Conservation (phyloP, 192 early-diverging fungal species). For the Phlyctochytrium planicorne region DNA sequence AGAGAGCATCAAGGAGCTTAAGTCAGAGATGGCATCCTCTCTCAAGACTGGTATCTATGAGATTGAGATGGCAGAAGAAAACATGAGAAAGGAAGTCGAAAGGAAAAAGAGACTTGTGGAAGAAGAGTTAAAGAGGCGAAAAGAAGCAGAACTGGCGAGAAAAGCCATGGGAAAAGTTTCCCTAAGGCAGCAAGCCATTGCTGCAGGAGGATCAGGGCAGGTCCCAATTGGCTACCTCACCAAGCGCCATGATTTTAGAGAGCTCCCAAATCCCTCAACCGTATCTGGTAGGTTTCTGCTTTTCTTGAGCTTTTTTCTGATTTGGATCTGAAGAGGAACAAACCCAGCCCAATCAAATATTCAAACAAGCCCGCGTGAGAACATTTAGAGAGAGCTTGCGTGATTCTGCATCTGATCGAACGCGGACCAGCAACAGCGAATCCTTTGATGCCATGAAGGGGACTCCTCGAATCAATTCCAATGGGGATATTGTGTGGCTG, state of each 20-base stretch:
- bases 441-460: neutral
- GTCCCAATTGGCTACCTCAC: neutral
- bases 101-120: neutral
- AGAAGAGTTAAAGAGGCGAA: neutral
- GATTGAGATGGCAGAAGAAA: neutral
- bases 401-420: no score
- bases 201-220: neutral
- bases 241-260: neutral
- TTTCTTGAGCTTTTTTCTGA: neutral
- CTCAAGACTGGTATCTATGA: neutral
- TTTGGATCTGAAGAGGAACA: neutral
- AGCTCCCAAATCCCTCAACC: neutral
- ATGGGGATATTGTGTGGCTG: neutral
- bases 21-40: slow-evolving; percentile 1
- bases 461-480: neutral
- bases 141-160: neutral
- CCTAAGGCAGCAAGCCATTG: neutral
- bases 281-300: neutral
- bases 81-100: neutral
- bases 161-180: neutral
- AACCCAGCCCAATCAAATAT: neutral
- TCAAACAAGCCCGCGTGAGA: neutral
- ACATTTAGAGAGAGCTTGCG: neutral
- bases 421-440: neutral
- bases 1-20: neutral